These are phyloP conservation scores for Neurospora pannonica DNA, from an alignment of 495 filamentous ascomycete genomes.

Conservation along the genomic window DNA sequence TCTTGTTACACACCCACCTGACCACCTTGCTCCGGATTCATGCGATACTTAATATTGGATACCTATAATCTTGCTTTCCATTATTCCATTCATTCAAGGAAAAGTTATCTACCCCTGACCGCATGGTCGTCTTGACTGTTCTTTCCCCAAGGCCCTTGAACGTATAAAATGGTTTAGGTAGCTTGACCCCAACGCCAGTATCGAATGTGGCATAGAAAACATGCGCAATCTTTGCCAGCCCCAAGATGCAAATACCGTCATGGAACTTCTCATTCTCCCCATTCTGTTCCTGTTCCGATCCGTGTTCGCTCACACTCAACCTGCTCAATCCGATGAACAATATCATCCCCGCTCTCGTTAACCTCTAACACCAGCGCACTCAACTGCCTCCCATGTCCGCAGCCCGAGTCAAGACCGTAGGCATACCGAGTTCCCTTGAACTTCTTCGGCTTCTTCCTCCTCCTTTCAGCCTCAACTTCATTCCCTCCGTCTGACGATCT, in stretches of 20 bases:
- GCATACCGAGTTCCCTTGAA: conserved; percentile 42
- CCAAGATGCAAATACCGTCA: not conserved
- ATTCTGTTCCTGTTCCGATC: not conserved
- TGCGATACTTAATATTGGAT: not conserved
- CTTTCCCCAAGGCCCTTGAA: not conserved
- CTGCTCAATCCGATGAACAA: conserved; percentile 20
- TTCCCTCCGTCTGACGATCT: not conserved
- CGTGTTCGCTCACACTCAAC: conserved; percentile 15
- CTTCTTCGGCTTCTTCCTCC: conserved; percentile 5
- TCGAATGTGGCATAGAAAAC: not conserved
- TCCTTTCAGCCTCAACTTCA: not conserved
- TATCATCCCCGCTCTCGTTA: conserved; percentile 32
- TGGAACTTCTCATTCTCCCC: not conserved
- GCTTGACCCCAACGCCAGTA: not conserved
- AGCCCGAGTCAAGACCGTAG: conserved; percentile 78
- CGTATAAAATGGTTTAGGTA: not conserved
- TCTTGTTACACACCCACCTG: not conserved
- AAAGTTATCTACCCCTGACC: not conserved
- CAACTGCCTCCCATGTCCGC: conserved; percentile 61
- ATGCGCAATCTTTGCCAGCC: not conserved
- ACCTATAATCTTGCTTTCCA: not conserved
- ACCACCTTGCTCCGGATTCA: not conserved
- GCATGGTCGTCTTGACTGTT: not conserved
- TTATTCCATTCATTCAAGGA: not conserved
- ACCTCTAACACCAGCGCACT: conserved; percentile 66